Conservation (phyloP, 73 alveolate genomes). For the Paramecium tetraurelia region DNA sequence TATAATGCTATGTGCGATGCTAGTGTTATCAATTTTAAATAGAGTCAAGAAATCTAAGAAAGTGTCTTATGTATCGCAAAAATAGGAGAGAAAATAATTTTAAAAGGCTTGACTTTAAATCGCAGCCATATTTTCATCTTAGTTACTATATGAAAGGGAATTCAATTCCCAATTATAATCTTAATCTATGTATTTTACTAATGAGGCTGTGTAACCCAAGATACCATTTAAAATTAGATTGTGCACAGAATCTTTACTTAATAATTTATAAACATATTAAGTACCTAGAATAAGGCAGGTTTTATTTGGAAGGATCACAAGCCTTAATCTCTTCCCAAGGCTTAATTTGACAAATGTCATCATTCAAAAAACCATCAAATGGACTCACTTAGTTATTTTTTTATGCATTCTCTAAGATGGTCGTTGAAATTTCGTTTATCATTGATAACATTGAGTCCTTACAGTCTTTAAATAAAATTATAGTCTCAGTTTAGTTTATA, state of each 20-base stretch:
- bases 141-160: background rate
- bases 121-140: background rate
- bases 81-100: background rate
- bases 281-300: background rate
- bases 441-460: background rate
- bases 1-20: background rate
- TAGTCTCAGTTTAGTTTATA: background rate
- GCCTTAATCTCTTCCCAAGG: background rate
- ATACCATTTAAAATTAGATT: background rate
- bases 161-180: background rate
- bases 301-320: background rate
- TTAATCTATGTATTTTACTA: background rate
- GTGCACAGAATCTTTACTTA: background rate
- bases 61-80: background rate
- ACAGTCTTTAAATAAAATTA: background rate
- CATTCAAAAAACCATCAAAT: background rate
- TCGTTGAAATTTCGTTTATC: background rate
- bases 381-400: background rate
- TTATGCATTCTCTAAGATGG: background rate
- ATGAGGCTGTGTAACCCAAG: slow-evolving; percentile 13
- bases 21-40: background rate
- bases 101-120: background rate
- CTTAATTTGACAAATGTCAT: background rate
- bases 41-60: background rate
- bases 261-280: background rate